Evolutionary conservation across 2,329 filamentous ascomycete genomes (phyloP), one percentile per base, ranked within the genome.

Genomic region (Bimuria novae-zelandiae): DNA sequence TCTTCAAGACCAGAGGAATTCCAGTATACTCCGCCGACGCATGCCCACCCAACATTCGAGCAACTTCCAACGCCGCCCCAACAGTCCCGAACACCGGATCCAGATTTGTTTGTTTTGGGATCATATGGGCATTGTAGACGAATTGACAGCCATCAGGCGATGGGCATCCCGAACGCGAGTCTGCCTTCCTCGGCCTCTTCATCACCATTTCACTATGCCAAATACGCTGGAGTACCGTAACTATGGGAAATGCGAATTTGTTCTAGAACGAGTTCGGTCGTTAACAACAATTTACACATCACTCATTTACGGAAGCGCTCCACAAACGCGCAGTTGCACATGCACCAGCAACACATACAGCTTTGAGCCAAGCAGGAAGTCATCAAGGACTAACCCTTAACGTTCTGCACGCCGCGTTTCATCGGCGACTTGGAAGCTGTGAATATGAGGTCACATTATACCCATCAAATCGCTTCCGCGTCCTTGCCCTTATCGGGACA

Each of bases 21-120:
- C 23, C 57, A 56, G 7, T 65, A 59, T 22, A 53, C 54, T 10
- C 54, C 54, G 8, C 54, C 58, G 11, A 47, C 57, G 6, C 47
- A 55, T 33, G 19, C 45, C 11, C 59, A 56, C 7, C 41, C 54
- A 11, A 23, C 30, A 7, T 64, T 56, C 39, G 51, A 62, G 5
- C 59, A 61, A 32, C 37, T 57, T 11, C 56, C 59, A 0, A 52
- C 51, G 5, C 52, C 59, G 0, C 55, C 60, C n/a, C 53, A 61
- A 5, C 51, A 59, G 8, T 42, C 54, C 7, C 52, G 49, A 14
- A 57, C 60, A 8, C 55, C 60, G 1, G 40, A 51, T 1, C 30
- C 56, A 5, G 55, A 63, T 17, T 23, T 59, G 7, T 65, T 63
- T 33, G 39, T 57, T 8, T 35, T 61, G 4, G 49, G 53, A 23